Conservation (phyloP, 2,329 filamentous ascomycete genomes). For the Alternaria hordeiaustralica region DNA sequence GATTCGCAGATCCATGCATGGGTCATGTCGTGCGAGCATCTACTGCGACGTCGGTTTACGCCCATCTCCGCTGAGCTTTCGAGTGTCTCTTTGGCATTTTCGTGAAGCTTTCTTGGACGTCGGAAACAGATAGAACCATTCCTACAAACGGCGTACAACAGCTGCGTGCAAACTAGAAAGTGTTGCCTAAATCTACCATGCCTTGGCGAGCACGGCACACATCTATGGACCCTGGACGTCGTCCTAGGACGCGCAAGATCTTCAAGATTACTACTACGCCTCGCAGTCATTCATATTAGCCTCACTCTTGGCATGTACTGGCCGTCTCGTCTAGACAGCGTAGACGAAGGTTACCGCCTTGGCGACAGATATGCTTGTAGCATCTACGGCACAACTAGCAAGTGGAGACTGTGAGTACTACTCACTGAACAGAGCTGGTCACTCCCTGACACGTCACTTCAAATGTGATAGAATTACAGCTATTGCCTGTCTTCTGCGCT, state of each 20-base stretch:
- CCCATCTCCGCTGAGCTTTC: not conserved
- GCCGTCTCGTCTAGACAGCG: conserved; percentile 12
- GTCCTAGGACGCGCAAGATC: not conserved
- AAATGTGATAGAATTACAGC: not conserved
- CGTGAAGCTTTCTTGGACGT: not conserved
- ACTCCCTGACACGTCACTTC: not conserved
- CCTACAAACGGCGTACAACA: not conserved
- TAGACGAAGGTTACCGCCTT: conserved; percentile 8
- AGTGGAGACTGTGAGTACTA: not conserved
- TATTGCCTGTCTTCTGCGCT: not conserved
- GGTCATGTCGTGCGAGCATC: not conserved
- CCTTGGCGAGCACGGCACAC: not conserved
- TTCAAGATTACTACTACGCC: not conserved
- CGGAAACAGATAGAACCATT: not conserved
- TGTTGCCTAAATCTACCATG: not conserved
- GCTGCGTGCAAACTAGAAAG: not conserved
- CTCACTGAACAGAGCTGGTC: not conserved
- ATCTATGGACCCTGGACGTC: not conserved
- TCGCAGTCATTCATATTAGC: conserved; percentile 4
- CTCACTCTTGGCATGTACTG: conserved; percentile 8
- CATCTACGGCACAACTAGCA: not conserved
- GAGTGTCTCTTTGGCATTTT: not conserved
- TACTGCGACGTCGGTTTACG: not conserved
- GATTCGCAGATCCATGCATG: not conserved
- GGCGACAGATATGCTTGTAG: conserved; percentile 2